Conservation (phyloP, 768 basidiomycete genomes). For the Lactifluus subvellereus region DNA sequence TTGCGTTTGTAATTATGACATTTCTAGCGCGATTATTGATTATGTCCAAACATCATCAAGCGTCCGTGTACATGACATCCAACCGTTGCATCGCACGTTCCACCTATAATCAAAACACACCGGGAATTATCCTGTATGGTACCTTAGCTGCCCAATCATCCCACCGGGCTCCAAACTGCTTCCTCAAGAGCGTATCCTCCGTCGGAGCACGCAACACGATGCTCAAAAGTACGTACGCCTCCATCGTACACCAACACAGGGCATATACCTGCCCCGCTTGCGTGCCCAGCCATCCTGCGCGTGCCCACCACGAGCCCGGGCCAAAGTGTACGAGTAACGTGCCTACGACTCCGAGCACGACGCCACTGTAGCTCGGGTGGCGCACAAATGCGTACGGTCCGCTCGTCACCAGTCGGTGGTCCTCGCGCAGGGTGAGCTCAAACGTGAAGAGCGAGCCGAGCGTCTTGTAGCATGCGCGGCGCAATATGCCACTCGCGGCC, state of each 20-base stretch:
- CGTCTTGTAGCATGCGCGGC: conserved; percentile 18
- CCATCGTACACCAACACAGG: conserved; percentile 14
- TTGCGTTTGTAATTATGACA: not conserved
- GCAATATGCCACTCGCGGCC: conserved; percentile 13
- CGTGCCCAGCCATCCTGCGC: conserved; percentile 11
- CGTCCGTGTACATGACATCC: not conserved
- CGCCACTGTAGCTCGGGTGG: conserved; percentile 26
- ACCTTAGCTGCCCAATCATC: conserved; percentile 22
- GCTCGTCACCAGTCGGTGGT: conserved; percentile 25
- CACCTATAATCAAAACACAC: conserved; percentile 10
- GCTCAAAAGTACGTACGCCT: conserved; percentile 18
- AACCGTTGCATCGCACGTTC: not conserved
- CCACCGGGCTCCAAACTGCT: conserved; percentile 22
- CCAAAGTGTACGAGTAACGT: conserved; percentile 21
- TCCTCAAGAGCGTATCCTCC: conserved; percentile 17
- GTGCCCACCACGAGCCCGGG: conserved; percentile 22
- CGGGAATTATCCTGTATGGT: conserved; percentile 20
- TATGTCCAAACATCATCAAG: not conserved
- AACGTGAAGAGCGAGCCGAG: conserved; percentile 24
- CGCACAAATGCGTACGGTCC: conserved; percentile 27
- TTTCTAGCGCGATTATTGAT: not conserved
- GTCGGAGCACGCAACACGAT: conserved; percentile 14
- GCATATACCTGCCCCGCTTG: conserved; percentile 11
- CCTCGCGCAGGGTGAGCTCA: conserved; percentile 20
- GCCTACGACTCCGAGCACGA: conserved; percentile 22